A percentile compares a stretch with the other conserved stretches of the same genome.
These are phyloP conservation scores for Phytopythium chamaehyphon DNA, from an alignment of 352 stramenopile species.

Conservation along the genomic window DNA sequence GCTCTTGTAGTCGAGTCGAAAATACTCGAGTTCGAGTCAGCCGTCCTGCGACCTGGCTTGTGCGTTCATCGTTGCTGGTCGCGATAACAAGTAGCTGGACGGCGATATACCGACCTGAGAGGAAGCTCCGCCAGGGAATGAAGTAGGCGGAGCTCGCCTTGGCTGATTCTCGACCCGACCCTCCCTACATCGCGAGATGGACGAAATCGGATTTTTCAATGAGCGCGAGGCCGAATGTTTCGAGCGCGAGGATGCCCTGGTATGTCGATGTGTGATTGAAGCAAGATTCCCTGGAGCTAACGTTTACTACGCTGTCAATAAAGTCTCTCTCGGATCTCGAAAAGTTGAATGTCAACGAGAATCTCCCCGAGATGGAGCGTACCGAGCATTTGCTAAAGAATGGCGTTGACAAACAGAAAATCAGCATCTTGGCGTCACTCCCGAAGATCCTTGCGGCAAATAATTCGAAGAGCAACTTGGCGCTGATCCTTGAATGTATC, in stretches of 20 bases:
- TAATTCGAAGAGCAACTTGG: conserved; percentile 69
- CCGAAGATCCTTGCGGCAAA: conserved; percentile 70
- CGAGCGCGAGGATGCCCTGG: conserved; percentile 72
- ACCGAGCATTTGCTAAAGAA: conserved; percentile 72
- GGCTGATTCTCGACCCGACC: conserved; percentile 17
- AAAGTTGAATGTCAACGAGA: conserved; percentile 83
- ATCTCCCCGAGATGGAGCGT: conserved; percentile 78
- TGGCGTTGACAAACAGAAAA: conserved; percentile 76
- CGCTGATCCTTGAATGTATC: conserved; percentile 62
- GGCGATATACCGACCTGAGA: neutral
- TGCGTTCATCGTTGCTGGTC: no score
- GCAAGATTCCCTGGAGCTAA: no score
- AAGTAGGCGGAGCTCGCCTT: conserved; percentile 15
- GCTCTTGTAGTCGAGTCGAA: neutral
- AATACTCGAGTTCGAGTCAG: neutral
- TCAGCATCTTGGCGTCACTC: conserved; percentile 65
- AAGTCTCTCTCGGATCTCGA: conserved; percentile 80
- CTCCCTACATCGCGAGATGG: conserved; percentile 40
- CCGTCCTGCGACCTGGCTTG: no score
- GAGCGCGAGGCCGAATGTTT: conserved; percentile 83
- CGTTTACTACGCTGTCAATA: no score
- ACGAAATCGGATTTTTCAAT: conserved; percentile 80
- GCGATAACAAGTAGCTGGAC: neutral
- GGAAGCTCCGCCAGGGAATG: conserved; percentile 31
- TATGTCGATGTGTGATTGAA: conserved; percentile 17